These are phyloP conservation scores for Endoconidiophora laricicola DNA, from an alignment of 2,329 filamentous ascomycete species.

Conservation along the genomic window DNA sequence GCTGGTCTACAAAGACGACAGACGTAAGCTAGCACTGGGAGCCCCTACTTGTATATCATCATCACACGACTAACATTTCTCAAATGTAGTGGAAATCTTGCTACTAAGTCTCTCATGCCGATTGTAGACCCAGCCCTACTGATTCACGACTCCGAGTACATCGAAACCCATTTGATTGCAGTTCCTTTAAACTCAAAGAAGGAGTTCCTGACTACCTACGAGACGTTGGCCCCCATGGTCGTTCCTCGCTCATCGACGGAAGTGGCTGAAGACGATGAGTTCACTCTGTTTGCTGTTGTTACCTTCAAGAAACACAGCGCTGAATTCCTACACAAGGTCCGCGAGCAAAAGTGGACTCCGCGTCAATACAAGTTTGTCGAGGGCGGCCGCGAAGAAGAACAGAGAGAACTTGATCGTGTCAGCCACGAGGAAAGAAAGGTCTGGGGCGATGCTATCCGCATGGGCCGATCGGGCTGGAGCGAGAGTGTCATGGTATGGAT, in stretches of 20 bases:
- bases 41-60: not conserved
- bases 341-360: conserved; percentile 88
- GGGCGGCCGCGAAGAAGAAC: conserved; percentile 77
- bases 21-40: conserved; percentile 39
- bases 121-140: conserved; percentile 68
- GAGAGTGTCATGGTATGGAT: conserved; percentile 94
- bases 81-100: conserved; percentile 59
- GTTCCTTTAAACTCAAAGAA: conserved; percentile 67
- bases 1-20: conserved; percentile 71
- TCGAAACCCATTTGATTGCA: conserved; percentile 87
- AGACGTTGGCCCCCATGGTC: conserved; percentile 77
- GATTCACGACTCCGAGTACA: conserved; percentile 83
- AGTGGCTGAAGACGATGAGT: conserved; percentile 76
- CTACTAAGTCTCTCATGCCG: conserved; percentile 82
- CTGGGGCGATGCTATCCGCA: conserved; percentile 76
- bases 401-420: conserved; percentile 68
- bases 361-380: conserved; percentile 88
- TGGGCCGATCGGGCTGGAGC: conserved; percentile 84
- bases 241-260: conserved; percentile 75
- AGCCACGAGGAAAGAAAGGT: conserved; percentile 76
- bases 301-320: conserved; percentile 80
- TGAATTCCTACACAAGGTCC: conserved; percentile 82
- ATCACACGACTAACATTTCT: conserved; percentile 9
- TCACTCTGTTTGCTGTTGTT: conserved; percentile 72
- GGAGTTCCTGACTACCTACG: conserved; percentile 79